A percentile compares a stretch with the other conserved stretches of the same genome.
Conservation (phyloP, 2,329 filamentous ascomycete species). For the Monilinia laxa region DNA sequence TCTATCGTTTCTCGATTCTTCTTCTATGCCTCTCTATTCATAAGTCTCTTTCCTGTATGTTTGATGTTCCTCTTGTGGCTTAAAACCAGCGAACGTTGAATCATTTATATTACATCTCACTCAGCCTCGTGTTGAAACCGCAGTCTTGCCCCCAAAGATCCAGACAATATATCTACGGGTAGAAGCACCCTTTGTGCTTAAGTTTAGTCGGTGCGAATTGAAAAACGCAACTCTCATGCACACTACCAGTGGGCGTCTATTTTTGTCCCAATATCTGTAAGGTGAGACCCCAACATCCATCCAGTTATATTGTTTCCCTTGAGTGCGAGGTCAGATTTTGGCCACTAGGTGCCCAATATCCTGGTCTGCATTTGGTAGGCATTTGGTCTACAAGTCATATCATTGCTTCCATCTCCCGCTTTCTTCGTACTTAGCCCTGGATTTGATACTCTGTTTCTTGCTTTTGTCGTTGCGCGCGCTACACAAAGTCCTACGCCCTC, state of each 20-base stretch:
- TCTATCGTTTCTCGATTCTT: not conserved
- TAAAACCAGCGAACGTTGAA: slow-evolving; percentile 2
- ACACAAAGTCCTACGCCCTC: slow-evolving; percentile 38
- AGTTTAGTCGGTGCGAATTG: slow-evolving; percentile 7
- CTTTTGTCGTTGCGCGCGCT: slow-evolving; percentile 34
- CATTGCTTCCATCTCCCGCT: slow-evolving; percentile 31
- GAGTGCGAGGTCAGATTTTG: slow-evolving; percentile 26
- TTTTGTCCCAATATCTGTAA: slow-evolving; percentile 30
- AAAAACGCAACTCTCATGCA: slow-evolving; percentile 18
- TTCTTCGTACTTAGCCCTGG: slow-evolving; percentile 34
- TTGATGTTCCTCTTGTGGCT: slow-evolving; percentile 4
- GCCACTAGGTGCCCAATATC: slow-evolving; percentile 24
- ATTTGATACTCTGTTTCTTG: slow-evolving; percentile 36
- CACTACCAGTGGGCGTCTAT: slow-evolving; percentile 37
- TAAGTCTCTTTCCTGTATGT: not conserved
- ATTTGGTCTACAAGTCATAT: slow-evolving; percentile 30
- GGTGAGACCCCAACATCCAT: slow-evolving; percentile 24
- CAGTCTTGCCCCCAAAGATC: slow-evolving; percentile 24
- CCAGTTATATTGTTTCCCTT: slow-evolving; percentile 31
- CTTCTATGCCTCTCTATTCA: not conserved
- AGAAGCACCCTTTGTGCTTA: slow-evolving; percentile 15
- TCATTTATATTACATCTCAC: slow-evolving; percentile 15
- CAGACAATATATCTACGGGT: slow-evolving; percentile 23
- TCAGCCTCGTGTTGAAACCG: slow-evolving; percentile 29
- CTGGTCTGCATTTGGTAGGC: slow-evolving; percentile 23